These are phyloP conservation scores for Penicillium argentinense DNA, from an alignment of 495 filamentous ascomycete species.

Conservation along the genomic window DNA sequence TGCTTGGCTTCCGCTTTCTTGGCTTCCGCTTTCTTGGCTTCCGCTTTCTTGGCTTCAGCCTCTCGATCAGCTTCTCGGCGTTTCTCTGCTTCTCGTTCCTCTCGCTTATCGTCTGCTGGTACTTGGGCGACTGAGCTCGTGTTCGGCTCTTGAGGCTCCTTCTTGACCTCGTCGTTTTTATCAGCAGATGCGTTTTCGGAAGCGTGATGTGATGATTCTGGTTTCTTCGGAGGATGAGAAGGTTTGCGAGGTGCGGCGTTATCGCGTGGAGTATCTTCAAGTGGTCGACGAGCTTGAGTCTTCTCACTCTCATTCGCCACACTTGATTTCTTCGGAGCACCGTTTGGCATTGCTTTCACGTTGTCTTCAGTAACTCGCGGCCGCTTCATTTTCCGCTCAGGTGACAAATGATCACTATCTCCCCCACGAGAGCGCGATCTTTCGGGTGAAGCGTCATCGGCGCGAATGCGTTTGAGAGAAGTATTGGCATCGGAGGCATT, in stretches of 20 bases:
- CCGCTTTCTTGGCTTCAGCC: conserved; percentile 6
- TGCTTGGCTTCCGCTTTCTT: conserved; percentile 28
- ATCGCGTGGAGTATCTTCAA: conserved; percentile 17
- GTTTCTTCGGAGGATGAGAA: conserved; percentile 19
- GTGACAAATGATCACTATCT: conserved; percentile 36
- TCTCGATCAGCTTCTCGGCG: conserved; percentile 39
- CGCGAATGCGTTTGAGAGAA: conserved; percentile 61
- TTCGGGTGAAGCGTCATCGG: conserved; percentile 70
- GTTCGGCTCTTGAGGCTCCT: conserved; percentile 30
- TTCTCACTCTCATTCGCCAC: conserved; percentile 22
- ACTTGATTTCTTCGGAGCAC: conserved; percentile 30
- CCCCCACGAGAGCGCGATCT: conserved; percentile 54
- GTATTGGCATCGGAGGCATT: conserved; percentile 24
- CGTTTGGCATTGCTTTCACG: conserved; percentile 31
- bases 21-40: conserved; percentile 7
- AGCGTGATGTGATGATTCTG: conserved; percentile 6
- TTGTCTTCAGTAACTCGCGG: conserved; percentile 47
- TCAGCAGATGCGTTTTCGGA: conserved; percentile 20
- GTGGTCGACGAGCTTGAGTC: conserved; percentile 23
- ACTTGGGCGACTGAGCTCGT: conserved; percentile 30
- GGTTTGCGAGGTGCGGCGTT: conserved; percentile 14
- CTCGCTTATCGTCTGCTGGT: conserved; percentile 27
- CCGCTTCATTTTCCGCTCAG: conserved; percentile 51
- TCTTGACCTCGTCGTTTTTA: conserved; percentile 25
- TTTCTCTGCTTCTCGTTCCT: conserved; percentile 42